A percentile compares a stretch with the other conserved stretches of the same genome.
phyloP scores from a whole-genome alignment of 2,329 filamentous ascomycete genomes.

The Aspergillus proliferans region DNA sequence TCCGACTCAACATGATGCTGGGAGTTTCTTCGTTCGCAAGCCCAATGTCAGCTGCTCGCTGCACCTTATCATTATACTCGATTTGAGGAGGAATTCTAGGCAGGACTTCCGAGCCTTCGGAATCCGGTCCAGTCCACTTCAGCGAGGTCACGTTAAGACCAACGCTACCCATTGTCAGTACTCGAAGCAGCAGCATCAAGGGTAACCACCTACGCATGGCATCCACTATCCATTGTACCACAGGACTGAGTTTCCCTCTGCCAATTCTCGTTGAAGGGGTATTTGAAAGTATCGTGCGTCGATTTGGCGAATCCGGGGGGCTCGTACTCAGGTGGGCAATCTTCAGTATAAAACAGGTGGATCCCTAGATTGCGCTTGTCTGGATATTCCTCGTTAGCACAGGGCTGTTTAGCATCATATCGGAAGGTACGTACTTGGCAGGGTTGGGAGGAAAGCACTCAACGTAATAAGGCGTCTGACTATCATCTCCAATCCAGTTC shows the following conservation, averaged over 20 bases:
- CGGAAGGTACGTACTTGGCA: constrained; percentile 32
- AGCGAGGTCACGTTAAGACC: constrained; percentile 30
- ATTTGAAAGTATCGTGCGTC: constrained; percentile 25
- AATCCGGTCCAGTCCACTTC: constrained; percentile 23
- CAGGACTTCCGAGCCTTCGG: constrained; percentile 15
- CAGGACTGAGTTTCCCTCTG: constrained; percentile 27
- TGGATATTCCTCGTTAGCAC: constrained; percentile 10
- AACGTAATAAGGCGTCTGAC: constrained; percentile 37
- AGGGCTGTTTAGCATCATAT: background rate
- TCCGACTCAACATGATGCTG: background rate
- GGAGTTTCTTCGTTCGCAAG: constrained; percentile 9
- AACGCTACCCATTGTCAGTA: constrained; percentile 15
- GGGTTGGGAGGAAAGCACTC: constrained; percentile 32
- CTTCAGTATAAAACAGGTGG: constrained; percentile 41
- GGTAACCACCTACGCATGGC: constrained; percentile 30
- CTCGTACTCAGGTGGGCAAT: constrained; percentile 33
- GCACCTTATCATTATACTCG: constrained; percentile 20
- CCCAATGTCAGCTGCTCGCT: constrained; percentile 22
- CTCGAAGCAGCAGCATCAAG: background rate
- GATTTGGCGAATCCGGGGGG: constrained; percentile 35
- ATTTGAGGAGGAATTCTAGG: constrained; percentile 25
- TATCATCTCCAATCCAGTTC: constrained; percentile 37
- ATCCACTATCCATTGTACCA: constrained; percentile 31
- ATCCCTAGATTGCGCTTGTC: constrained; percentile 38
- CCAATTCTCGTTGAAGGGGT: constrained; percentile 35